phyloP scores from a whole-genome alignment of 768 basidiomycete genomes.

The Boletus fagicola region DNA sequence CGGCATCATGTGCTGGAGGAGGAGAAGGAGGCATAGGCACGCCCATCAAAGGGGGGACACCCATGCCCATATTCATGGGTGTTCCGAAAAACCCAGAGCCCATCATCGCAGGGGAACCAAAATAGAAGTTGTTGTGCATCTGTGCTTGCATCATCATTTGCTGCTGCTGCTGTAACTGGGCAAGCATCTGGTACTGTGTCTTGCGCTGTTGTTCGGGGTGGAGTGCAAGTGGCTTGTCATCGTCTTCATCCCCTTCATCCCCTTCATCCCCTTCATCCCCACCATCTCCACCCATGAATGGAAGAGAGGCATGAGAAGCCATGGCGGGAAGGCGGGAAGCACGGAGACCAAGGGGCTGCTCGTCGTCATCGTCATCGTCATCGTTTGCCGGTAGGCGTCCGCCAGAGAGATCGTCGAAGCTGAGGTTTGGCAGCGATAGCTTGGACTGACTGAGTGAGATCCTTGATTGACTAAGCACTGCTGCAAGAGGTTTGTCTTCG shows the following conservation, averaged over 20 bases:
- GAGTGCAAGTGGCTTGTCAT: conserved; percentile 66
- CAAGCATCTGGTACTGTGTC: conserved; percentile 49
- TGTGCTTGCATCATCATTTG: conserved; percentile 77
- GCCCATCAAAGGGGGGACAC: conserved; percentile 47
- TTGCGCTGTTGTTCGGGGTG: conserved; percentile 80
- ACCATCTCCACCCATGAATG: conserved; percentile 39
- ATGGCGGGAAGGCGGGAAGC: conserved; percentile 45
- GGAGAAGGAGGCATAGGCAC: conserved; percentile 48
- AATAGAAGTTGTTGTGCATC: conserved; percentile 72
- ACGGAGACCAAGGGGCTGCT: conserved; percentile 69
- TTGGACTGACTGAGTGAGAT: conserved; percentile 43
- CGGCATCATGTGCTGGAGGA: conserved; percentile 60
- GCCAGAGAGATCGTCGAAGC: conserved; percentile 36
- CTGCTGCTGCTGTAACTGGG: conserved; percentile 46
- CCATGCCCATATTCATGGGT: conserved; percentile 47
- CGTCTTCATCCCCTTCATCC: conserved; percentile 58
- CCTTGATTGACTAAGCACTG: conserved; percentile 49
- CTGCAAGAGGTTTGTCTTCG: conserved; percentile 61
- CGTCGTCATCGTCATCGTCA: conserved; percentile 67
- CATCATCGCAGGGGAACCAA: conserved; percentile 66
- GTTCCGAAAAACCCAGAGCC: conserved; percentile 64
- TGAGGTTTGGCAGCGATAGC: conserved; percentile 43
- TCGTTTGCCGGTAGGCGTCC: conserved; percentile 30
- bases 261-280: conserved; percentile 49
- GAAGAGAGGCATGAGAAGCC: conserved; percentile 26